Evolutionary conservation across 2,329 filamentous ascomycete species (phyloP).

Genomic region (Laburnicola sp.): DNA sequence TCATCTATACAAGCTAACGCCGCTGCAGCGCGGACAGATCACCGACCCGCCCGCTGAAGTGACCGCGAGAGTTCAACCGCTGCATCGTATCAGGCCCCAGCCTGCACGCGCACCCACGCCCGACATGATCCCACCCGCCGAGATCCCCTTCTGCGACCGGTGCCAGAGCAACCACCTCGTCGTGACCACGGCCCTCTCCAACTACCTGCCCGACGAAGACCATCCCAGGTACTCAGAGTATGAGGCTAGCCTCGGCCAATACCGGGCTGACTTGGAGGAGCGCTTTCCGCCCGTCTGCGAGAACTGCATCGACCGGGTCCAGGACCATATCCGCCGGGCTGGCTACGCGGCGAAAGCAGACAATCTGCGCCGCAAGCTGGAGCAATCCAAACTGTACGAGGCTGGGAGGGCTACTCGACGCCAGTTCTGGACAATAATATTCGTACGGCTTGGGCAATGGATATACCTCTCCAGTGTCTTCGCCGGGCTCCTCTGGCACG

Average conservation of each 20-base stretch:
- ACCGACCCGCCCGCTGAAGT: conserved; percentile 75
- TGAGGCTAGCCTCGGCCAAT: conserved; percentile 70
- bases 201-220: conserved; percentile 70
- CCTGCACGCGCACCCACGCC: conserved; percentile 33
- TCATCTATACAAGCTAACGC: conserved; percentile 19
- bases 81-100: conserved; percentile 25
- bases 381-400: conserved; percentile 52
- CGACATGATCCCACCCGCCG: conserved; percentile 28
- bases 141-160: conserved; percentile 67
- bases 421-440: conserved; percentile 49
- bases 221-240: conserved; percentile 71
- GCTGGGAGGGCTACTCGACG: conserved; percentile 35
- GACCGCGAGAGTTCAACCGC: conserved; percentile 23
- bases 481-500: conserved; percentile 43
- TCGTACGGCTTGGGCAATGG: conserved; percentile 50
- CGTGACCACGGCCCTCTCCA: conserved; percentile 72
- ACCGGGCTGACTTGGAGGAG: conserved; percentile 72
- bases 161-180: conserved; percentile 90
- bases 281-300: conserved; percentile 88
- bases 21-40: conserved; percentile 77
- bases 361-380: conserved; percentile 73
- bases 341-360: conserved; percentile 85
- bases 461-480: conserved; percentile 47
- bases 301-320: conserved; percentile 74
- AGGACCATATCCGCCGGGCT: conserved; percentile 68